These are phyloP conservation scores for Trypanosoma avium DNA, from an alignment of 208 protist species.

Conservation along the genomic window DNA sequence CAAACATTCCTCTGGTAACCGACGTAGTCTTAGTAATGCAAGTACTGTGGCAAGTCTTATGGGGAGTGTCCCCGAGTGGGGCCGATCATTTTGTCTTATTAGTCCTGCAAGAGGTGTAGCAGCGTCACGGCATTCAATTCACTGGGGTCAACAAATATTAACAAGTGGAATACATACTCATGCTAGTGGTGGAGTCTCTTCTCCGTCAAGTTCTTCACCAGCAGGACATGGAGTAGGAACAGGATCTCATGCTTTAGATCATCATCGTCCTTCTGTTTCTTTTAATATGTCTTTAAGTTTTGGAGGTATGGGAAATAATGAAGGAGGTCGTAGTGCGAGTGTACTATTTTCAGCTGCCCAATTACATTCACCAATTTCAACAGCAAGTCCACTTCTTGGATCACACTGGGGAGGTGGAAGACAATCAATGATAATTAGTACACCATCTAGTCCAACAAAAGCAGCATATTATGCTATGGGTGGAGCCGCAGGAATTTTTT, in stretches of 20 bases:
- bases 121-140: conserved; percentile 8
- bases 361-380: background rate
- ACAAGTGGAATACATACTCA: conserved; percentile 11
- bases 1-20: background rate
- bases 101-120: conserved; percentile 24
- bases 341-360: conserved; percentile 1
- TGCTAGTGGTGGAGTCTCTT: background rate
- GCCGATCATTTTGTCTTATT: conserved; percentile 76
- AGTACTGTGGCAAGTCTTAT: conserved; percentile 40
- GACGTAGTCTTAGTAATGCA: conserved; percentile 52
- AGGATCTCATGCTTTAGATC: background rate
- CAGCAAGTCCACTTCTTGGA: conserved; percentile 20
- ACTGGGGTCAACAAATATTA: conserved; percentile 14
- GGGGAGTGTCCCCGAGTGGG: conserved; percentile 66
- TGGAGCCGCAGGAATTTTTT: conserved; percentile 6
- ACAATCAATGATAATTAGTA: background rate
- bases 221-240: background rate
- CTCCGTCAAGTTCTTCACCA: conserved; percentile 2
- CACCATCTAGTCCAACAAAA: conserved; percentile 1
- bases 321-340: conserved; percentile 10
- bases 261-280: conserved; percentile 10
- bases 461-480: conserved; percentile 20
- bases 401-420: conserved; percentile 4
- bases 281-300: conserved; percentile 6
- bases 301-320: background rate